Evolutionary conservation across 108 stramenopile genomes (phyloP), one percentile per base, ranked within the genome.

Genomic region (Cyclotella kingstonii): DNA sequence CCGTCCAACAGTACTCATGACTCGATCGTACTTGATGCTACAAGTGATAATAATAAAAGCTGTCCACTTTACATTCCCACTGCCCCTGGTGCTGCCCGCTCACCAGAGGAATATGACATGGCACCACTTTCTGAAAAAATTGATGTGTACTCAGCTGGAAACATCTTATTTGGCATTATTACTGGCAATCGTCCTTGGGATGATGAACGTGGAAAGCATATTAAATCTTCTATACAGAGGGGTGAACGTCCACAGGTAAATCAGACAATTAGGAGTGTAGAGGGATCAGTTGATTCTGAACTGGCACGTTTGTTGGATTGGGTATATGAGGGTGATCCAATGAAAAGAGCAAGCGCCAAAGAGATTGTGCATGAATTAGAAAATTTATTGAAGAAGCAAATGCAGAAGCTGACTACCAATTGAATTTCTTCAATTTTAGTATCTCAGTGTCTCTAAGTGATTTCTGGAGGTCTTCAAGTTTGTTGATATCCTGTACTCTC

Each of bases 41-140:
- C 17, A 18, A 46, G 23, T 46, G 2, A 18, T 19, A 46, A 18
- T 12, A 19, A 54, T 2, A 55, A 79, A 46, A 53, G 39, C 51
- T 93, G 89, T 54, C 66, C 75, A 7, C 46, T 93, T 35, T 56
- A 63, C 43, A 93, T 93, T 26, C 85, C 88, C 14, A 64, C 84
- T 15, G 82, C 89, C 8, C 91, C 91, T n/a, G 88, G 91, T 15
- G 40, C 49, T 12, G 62, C 64, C 19, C 67, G 91, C 21, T 78
- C 86, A 15, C 91, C 91, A 0, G 91, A 93, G 65, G 91, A 93
- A 67, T 81, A 78, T 46, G 61, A 72, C 22, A 53, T 43, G 27
- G 57, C 54, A 7, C 36, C 70, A n/a, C 65, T 77, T 22, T 57
- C 64, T 15, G 76, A 77, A 47, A 79, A 74, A 36, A 19, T 74